These are phyloP conservation scores for Exsudoporus frostii DNA, from an alignment of 768 basidiomycete species.

Conservation along the genomic window DNA sequence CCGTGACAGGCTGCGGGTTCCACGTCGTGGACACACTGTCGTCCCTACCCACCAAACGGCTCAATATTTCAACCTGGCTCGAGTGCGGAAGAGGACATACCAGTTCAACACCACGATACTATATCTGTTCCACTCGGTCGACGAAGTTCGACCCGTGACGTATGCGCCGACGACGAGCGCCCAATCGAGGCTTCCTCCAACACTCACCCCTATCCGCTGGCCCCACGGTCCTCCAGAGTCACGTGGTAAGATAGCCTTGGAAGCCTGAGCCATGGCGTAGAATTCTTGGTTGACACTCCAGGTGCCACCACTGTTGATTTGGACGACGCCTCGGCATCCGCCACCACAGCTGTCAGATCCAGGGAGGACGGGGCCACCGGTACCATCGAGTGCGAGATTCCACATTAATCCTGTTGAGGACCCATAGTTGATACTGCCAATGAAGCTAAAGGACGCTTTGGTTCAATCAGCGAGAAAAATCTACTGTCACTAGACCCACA, in stretches of 20 bases:
- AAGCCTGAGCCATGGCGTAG: conserved; percentile 72
- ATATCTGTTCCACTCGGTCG: conserved; percentile 60
- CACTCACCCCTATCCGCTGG: conserved; percentile 60
- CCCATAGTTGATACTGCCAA: conserved; percentile 34
- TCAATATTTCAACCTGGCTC: not conserved
- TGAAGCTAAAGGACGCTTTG: conserved; percentile 29
- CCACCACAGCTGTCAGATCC: conserved; percentile 61
- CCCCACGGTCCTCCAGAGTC: conserved; percentile 68
- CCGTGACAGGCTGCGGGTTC: conserved; percentile 51
- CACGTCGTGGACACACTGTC: conserved; percentile 48
- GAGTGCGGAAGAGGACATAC: conserved; percentile 24
- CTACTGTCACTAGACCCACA: conserved; percentile 37
- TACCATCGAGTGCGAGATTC: conserved; percentile 66
- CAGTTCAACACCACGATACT: conserved; percentile 75
- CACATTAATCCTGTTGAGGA: conserved; percentile 60
- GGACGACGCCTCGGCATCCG: conserved; percentile 65
- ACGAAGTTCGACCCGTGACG: conserved; percentile 51
- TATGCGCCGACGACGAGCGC: conserved; percentile 65
- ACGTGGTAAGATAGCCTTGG: conserved; percentile 68
- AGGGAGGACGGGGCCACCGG: conserved; percentile 62
- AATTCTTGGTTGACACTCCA: conserved; percentile 75
- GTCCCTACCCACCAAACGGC: conserved; percentile 31
- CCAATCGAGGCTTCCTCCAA: conserved; percentile 55
- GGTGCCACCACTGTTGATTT: conserved; percentile 60
- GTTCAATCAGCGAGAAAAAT: conserved; percentile 27